phyloP scores from a whole-genome alignment of 148 eudicot genomes.

The Pouteria glomerata region DNA sequence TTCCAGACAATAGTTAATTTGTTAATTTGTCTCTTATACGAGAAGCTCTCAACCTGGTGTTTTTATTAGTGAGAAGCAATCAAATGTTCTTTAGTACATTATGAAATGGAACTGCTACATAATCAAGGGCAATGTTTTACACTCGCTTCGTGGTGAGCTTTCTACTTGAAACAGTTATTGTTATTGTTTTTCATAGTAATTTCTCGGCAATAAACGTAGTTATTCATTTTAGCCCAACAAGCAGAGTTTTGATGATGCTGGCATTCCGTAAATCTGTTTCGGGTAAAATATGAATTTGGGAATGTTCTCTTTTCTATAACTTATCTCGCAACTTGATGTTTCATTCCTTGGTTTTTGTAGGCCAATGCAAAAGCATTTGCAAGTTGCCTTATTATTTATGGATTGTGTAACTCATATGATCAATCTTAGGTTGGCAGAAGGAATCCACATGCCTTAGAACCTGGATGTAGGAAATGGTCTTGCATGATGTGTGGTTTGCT shows the following conservation, averaged over 20 bases:
- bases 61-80: conserved; percentile 2
- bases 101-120: background rate
- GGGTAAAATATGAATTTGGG: too few relatives aligned
- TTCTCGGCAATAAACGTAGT: background rate
- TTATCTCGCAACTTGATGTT: background rate
- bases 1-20: conserved; percentile 33
- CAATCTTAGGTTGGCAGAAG: background rate
- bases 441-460: background rate
- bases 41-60: conserved; percentile 27
- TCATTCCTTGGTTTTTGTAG: background rate
- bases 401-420: background rate
- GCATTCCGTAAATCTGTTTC: background rate
- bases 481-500: background rate
- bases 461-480: background rate
- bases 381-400: background rate
- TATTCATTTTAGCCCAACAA: background rate
- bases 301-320: too few relatives aligned
- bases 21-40: too few relatives aligned
- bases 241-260: background rate
- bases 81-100: conserved; percentile 7
- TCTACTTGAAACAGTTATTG: background rate
- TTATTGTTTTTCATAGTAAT: background rate
- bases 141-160: background rate
- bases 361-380: background rate
- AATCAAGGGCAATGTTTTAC: background rate